phyloP scores from a whole-genome alignment of 202 grass and related monocot genomes.

The Alloteropsis angusta region DNA sequence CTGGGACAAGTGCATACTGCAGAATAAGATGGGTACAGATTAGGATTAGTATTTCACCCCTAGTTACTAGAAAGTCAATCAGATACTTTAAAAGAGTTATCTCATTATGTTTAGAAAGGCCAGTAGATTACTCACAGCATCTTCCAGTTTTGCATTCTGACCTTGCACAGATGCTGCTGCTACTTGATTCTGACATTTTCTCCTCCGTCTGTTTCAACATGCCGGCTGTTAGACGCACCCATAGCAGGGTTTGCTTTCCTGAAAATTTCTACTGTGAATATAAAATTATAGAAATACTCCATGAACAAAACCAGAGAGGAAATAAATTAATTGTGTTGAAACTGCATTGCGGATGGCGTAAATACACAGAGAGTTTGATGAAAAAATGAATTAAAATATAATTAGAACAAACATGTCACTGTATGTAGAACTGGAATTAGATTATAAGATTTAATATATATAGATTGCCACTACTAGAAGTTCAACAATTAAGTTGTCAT shows the following conservation, averaged over 20 bases:
- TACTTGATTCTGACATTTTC: constrained; percentile 4
- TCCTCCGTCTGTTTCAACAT: neutral
- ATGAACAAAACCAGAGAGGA: neutral
- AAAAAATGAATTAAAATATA: neutral
- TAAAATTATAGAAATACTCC: neutral
- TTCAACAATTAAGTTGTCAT: neutral
- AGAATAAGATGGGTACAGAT: neutral
- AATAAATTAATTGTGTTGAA: neutral
- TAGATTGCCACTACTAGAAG: neutral
- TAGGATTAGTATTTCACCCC: neutral
- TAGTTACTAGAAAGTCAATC: neutral
- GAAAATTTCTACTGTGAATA: neutral
- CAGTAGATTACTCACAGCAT: neutral
- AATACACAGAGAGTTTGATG: neutral
- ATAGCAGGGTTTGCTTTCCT: constrained; percentile 6
- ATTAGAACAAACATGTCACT: neutral
- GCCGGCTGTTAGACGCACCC: neutral
- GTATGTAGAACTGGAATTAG: neutral
- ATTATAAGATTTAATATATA: neutral
- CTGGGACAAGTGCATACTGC: constrained; percentile 3
- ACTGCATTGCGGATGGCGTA: neutral
- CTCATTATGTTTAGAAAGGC: neutral
- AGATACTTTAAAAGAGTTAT: neutral
- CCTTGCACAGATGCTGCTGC: neutral
- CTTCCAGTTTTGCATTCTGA: neutral